Evolutionary conservation across 2,329 filamentous ascomycete species (phyloP).

Genomic region (Clarireedia sp.): DNA sequence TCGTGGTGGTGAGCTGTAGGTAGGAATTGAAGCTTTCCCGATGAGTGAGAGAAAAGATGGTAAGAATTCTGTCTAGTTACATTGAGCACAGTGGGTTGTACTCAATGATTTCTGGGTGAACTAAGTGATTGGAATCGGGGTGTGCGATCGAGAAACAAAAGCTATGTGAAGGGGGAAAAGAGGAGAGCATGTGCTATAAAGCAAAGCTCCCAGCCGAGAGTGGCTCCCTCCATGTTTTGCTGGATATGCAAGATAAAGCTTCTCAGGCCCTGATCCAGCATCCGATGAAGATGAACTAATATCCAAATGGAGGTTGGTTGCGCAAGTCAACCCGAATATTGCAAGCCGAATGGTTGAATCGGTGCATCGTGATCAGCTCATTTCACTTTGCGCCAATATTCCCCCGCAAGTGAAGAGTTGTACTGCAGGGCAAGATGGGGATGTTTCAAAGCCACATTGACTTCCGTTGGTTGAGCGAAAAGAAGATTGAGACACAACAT

Average conservation of each 20-base stretch:
- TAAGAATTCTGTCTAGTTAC: neutral
- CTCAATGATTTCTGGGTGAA: neutral
- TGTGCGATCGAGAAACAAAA: neutral
- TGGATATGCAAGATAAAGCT: neutral
- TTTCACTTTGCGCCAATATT: neutral
- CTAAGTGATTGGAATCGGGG: neutral
- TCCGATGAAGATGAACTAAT: neutral
- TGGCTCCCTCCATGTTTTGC: neutral
- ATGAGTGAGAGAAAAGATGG: neutral
- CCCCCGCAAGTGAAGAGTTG: neutral
- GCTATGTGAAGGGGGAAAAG: neutral
- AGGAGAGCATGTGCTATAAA: neutral
- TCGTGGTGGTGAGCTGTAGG: no score
- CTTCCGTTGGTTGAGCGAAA: neutral
- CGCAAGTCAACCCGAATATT: neutral
- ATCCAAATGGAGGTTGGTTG: slow-evolving; percentile 1
- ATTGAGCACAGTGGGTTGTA: neutral
- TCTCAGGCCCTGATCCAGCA: neutral
- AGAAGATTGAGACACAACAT: neutral
- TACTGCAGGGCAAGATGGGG: neutral
- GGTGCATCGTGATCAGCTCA: neutral
- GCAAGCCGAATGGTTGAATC: neutral
- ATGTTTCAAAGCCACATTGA: neutral
- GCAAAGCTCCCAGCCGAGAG: neutral
- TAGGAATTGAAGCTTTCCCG: neutral